Evolutionary conservation across 495 filamentous ascomycete genomes (phyloP).

Genomic region (Podospora pseudopauciseta): DNA sequence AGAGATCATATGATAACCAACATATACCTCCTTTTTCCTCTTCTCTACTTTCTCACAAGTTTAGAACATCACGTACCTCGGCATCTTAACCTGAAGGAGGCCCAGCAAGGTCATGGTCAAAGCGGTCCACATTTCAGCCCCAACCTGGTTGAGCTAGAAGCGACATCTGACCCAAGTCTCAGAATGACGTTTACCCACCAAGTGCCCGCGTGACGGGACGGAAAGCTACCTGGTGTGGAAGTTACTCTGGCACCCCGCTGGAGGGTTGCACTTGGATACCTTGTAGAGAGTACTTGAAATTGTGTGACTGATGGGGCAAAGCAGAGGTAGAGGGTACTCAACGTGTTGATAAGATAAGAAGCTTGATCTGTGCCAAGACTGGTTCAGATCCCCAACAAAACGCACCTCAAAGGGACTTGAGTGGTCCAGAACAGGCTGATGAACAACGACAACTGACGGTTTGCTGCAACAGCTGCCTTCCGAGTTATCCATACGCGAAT

Average conservation of each 20-base stretch:
- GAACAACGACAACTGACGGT: neutral
- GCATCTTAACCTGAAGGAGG: no score
- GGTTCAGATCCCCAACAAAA: slow-evolving; percentile 5
- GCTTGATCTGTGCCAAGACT: neutral
- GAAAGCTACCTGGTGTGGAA: neutral
- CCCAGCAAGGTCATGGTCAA: neutral
- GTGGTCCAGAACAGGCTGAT: neutral
- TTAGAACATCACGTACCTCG: no score
- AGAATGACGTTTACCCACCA: neutral
- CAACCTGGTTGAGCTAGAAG: neutral
- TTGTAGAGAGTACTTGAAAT: neutral
- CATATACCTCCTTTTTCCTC: no score
- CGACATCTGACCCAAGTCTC: slow-evolving; percentile 5
- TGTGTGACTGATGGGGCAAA: neutral
- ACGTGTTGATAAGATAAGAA: neutral
- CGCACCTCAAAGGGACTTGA: neutral
- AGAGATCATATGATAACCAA: no score
- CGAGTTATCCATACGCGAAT: neutral
- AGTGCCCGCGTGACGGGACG: neutral
- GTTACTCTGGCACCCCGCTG: neutral
- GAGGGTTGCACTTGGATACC: neutral
- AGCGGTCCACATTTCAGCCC: neutral
- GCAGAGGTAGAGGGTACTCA: neutral
- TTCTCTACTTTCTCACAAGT: no score
- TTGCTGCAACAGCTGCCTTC: neutral